Percentiles rank a stretch among this genome's conserved stretches.
phyloP scores from a whole-genome alignment of 2,329 filamentous ascomycete species.

The Cryphonectria nitschkei region DNA sequence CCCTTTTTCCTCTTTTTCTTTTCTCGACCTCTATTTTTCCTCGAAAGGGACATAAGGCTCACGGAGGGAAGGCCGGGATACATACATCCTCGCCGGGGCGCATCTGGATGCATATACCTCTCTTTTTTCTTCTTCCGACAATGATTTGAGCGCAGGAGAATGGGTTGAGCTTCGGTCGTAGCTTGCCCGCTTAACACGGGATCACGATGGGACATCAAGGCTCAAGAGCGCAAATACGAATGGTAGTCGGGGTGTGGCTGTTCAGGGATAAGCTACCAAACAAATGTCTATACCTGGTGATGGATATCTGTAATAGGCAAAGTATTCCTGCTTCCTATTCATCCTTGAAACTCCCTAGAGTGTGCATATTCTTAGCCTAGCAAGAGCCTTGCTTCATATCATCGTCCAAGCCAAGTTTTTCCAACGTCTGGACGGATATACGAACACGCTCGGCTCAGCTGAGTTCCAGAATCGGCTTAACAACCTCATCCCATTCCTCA shows the following conservation, averaged over 20 bases:
- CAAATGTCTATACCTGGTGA: neutral
- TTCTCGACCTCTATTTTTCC: no score
- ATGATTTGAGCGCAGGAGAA: neutral
- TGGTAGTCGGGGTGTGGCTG: neutral
- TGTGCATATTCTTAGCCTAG: neutral
- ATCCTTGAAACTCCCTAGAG: neutral
- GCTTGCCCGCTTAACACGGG: neutral
- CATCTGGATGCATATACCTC: neutral
- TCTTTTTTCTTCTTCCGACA: neutral
- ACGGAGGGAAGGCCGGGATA: neutral
- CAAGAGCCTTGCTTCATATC: neutral
- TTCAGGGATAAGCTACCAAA: neutral
- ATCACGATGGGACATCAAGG: neutral
- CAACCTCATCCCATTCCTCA: conserved; percentile 87
- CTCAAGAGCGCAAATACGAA: neutral
- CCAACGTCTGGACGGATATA: neutral
- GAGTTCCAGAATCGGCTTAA: conserved; percentile 70
- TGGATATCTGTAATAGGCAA: neutral
- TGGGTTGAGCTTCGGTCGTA: neutral
- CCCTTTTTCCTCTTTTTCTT: no score
- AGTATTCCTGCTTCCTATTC: neutral
- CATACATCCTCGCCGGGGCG: neutral
- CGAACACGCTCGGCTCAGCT: neutral
- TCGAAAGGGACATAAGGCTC: neutral
- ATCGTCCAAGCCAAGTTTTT: neutral